A percentile compares a stretch with the other conserved stretches of the same genome.
phyloP scores from a whole-genome alignment of 371 early-diverging fungal species.

The Parasitella parasitica region DNA sequence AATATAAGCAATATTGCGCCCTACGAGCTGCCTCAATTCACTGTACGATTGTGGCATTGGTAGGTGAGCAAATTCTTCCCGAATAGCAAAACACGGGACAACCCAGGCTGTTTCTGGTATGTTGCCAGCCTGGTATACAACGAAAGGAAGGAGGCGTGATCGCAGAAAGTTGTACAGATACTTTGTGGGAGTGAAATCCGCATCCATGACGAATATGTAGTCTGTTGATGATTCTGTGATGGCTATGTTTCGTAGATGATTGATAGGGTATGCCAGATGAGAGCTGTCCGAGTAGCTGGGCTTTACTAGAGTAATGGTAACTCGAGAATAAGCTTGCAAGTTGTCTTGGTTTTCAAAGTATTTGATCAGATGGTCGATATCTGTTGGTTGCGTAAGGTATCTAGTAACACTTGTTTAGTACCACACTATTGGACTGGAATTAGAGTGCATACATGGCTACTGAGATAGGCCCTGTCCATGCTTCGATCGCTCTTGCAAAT shows the following conservation, averaged over 20 bases:
- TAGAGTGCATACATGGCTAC: constrained; percentile 48
- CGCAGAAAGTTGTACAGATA: constrained; percentile 40
- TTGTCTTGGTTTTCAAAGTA: constrained; percentile 44
- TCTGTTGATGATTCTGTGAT: constrained; percentile 47
- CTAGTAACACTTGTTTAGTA: constrained; percentile 13
- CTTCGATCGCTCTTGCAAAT: constrained; percentile 49
- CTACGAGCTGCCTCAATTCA: constrained; percentile 44
- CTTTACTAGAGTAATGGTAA: constrained; percentile 47
- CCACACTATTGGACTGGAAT: not conserved
- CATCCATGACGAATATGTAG: constrained; percentile 62
- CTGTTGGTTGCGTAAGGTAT: constrained; percentile 52
- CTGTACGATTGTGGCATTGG: constrained; percentile 40
- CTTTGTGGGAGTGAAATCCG: constrained; percentile 59
- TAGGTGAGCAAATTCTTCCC: constrained; percentile 30
- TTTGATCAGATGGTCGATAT: constrained; percentile 39
- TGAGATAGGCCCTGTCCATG: constrained; percentile 61
- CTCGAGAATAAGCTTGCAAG: constrained; percentile 26
- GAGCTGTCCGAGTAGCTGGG: constrained; percentile 43
- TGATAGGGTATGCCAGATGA: constrained; percentile 61
- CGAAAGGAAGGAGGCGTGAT: constrained; percentile 25
- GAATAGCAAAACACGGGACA: constrained; percentile 60
- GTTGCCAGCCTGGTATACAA: constrained; percentile 14
- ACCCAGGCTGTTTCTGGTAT: constrained; percentile 46
- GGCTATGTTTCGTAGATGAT: constrained; percentile 62
- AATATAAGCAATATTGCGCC: constrained; percentile 52